A percentile compares a stretch with the other conserved stretches of the same genome.
phyloP scores from a whole-genome alignment of 164 flowering plant species.

The Houttuynia cordata region DNA sequence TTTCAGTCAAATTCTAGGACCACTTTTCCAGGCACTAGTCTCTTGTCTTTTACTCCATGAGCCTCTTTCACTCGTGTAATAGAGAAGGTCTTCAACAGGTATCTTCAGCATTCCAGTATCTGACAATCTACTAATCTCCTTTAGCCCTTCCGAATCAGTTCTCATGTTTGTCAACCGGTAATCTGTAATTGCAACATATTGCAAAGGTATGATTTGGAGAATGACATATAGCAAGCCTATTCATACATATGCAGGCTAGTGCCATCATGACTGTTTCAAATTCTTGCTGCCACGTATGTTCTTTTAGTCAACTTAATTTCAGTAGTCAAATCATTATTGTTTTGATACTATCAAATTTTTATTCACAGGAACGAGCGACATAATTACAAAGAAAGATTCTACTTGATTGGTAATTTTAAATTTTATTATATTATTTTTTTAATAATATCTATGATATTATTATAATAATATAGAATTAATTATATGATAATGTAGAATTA shows the following conservation, averaged over 20 bases:
- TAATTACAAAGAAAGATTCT: too few species aligned
- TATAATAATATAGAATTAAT: too few species aligned
- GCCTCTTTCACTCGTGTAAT: conserved; percentile 76
- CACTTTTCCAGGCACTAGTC: conserved; percentile 65
- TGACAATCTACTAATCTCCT: conserved; percentile 54
- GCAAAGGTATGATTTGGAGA: not conserved
- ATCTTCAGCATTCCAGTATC: conserved; percentile 67
- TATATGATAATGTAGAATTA: too few species aligned
- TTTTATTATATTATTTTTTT: too few species aligned
- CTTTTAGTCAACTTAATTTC: too few species aligned
- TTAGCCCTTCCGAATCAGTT: conserved; percentile 75
- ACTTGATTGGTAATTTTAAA: too few species aligned
- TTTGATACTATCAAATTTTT: too few species aligned
- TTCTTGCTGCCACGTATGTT: too few species aligned
- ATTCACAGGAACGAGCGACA: too few species aligned
- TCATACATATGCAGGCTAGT: not conserved
- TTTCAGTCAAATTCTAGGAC: conserved; percentile 69
- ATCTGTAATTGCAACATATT: conserved; percentile 28
- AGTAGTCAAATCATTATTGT: too few species aligned
- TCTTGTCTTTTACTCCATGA: conserved; percentile 75
- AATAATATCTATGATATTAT: too few species aligned
- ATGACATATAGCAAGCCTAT: not conserved
- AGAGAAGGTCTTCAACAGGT: conserved; percentile 81
- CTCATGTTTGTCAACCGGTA: conserved; percentile 95
- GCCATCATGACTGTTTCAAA: too few species aligned